A percentile compares a stretch with the other conserved stretches of the same genome.
phyloP scores from a whole-genome alignment of 495 filamentous ascomycete species.

The Clavariopsis aquatica region DNA sequence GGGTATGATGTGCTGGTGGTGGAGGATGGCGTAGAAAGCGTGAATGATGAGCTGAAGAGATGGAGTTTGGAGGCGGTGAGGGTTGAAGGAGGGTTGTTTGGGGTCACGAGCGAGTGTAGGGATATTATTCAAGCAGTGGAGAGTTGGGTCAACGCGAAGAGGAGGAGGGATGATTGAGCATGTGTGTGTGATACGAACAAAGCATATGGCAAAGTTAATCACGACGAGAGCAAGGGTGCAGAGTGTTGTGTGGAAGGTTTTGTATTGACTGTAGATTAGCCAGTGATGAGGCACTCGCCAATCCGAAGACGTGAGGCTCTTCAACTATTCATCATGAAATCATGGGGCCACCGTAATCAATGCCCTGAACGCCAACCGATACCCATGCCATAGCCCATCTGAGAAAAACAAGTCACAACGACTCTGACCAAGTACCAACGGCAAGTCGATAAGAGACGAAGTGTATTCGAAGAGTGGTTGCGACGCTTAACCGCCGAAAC shows the following conservation, averaged over 20 bases:
- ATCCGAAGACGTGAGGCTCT: neutral
- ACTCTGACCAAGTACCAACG: slow-evolving; percentile 12
- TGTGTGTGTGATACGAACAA: neutral
- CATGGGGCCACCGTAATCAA: slow-evolving; percentile 16
- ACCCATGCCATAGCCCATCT: slow-evolving; percentile 15
- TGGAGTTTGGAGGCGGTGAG: slow-evolving; percentile 56
- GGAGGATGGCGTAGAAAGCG: slow-evolving; percentile 56
- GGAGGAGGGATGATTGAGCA: neutral
- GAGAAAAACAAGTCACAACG: slow-evolving; percentile 7
- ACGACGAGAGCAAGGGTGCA: too few relatives aligned
- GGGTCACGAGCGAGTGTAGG: slow-evolving; percentile 51
- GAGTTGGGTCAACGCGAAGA: slow-evolving; percentile 9
- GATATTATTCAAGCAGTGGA: slow-evolving; percentile 54
- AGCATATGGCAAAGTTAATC: too few relatives aligned
- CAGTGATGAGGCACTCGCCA: neutral
- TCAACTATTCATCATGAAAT: slow-evolving; percentile 22
- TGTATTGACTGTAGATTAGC: slow-evolving; percentile 24
- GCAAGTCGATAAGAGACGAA: slow-evolving; percentile 4
- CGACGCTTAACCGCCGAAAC: slow-evolving; percentile 84
- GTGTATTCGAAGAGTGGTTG: slow-evolving; percentile 11
- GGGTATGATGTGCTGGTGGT: slow-evolving; percentile 69
- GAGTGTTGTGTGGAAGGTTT: too few relatives aligned
- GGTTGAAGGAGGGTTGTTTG: slow-evolving; percentile 64
- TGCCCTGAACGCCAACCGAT: slow-evolving; percentile 16
- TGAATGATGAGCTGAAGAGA: slow-evolving; percentile 52